A percentile compares a stretch with the other conserved stretches of the same genome.
phyloP scores from a whole-genome alignment of 257 asterid species.

The Euphrasia confusa region DNA sequence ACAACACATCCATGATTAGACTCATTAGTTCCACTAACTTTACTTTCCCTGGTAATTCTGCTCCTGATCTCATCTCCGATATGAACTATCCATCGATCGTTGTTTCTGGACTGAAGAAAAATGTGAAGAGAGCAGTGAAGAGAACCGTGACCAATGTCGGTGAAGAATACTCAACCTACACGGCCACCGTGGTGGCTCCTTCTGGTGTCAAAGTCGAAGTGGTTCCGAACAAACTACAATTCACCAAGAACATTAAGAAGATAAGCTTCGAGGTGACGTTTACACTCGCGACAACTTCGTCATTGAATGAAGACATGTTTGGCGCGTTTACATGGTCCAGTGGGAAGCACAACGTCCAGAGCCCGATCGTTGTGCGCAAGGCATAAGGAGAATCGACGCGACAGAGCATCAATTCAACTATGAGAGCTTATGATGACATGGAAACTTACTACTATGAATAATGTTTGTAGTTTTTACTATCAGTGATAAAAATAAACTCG shows the following conservation, averaged over 20 bases:
- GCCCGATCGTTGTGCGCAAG: constrained; percentile 51
- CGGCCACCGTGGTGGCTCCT: constrained; percentile 37
- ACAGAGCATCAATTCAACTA: too few species aligned
- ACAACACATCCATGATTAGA: constrained; percentile 36
- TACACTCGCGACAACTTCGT: constrained; percentile 17
- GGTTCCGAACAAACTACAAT: constrained; percentile 50
- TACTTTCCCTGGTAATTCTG: constrained; percentile 42
- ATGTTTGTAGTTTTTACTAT: too few species aligned
- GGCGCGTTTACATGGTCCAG: constrained; percentile 79
- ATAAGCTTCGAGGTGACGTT: constrained; percentile 55
- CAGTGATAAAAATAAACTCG: too few species aligned
- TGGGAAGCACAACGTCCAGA: constrained; percentile 51
- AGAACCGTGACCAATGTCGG: constrained; percentile 70
- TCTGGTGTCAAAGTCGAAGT: constrained; percentile 43
- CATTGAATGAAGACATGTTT: constrained; percentile 29
- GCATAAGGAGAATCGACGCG: neutral
- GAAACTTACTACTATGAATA: too few species aligned
- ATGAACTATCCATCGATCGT: constrained; percentile 87
- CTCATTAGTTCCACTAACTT: constrained; percentile 45
- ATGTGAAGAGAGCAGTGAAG: constrained; percentile 10
- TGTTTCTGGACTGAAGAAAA: constrained; percentile 32
- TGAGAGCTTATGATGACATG: too few species aligned
- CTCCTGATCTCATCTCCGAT: constrained; percentile 48
- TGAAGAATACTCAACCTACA: constrained; percentile 50
- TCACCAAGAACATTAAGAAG: constrained; percentile 41